phyloP scores from a whole-genome alignment of 2,329 filamentous ascomycete species.

The Paramyrothecium roridum region DNA sequence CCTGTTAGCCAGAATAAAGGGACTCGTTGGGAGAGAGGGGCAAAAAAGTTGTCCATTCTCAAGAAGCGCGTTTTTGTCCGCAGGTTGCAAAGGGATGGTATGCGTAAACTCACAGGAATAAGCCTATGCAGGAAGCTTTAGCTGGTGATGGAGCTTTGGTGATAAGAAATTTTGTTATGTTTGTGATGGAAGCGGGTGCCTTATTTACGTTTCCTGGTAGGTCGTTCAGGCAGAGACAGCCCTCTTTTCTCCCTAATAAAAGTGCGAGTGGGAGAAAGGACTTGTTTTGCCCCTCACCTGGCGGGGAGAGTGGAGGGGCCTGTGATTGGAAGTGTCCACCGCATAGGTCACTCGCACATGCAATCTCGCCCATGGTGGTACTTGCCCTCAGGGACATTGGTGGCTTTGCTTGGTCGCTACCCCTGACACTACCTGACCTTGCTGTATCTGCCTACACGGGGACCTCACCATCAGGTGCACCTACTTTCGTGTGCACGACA shows the following conservation, averaged over 20 bases:
- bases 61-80: too few species aligned
- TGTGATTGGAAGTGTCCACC: constrained; percentile 15
- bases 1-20: background rate
- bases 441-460: too few species aligned
- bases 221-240: background rate
- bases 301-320: constrained; percentile 4
- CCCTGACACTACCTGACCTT: background rate
- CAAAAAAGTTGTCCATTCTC: too few species aligned
- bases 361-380: constrained; percentile 8
- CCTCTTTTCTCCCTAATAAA: constrained; percentile 1
- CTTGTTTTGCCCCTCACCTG: constrained; percentile 1
- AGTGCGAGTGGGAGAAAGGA: constrained; percentile 2
- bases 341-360: constrained; percentile 10
- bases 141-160: too few species aligned
- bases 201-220: background rate
- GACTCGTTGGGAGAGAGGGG: too few species aligned
- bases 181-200: background rate
- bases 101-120: too few species aligned
- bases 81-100: too few species aligned
- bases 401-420: too few species aligned
- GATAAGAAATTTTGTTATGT: background rate
- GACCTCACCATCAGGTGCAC: too few species aligned
- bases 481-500: too few species aligned
- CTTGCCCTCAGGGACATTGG: constrained; percentile 1
- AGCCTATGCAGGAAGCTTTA: too few species aligned